Conservation (phyloP, 2,329 filamentous ascomycete species). For the Catunica adiposa region DNA sequence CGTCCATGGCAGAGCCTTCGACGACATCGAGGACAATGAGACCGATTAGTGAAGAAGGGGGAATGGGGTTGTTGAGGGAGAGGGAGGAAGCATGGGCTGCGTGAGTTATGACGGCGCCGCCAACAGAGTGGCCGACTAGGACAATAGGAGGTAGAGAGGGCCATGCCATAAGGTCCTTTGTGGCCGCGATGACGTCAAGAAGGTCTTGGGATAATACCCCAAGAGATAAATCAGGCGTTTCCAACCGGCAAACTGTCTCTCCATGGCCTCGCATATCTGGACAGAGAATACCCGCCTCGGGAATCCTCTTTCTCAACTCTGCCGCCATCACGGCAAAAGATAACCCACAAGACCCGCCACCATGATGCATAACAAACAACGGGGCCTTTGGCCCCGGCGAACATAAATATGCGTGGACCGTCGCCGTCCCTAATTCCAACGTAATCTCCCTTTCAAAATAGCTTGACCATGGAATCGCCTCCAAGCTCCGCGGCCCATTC, state of each 20-base stretch:
- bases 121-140: conserved; percentile 81
- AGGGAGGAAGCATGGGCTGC: conserved; percentile 47
- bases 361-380: conserved; percentile 86
- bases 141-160: conserved; percentile 53
- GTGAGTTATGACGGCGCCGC: conserved; percentile 79
- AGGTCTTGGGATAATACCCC: conserved; percentile 59
- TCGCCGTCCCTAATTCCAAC: conserved; percentile 34
- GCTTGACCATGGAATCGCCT: conserved; percentile 66
- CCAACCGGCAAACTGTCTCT: conserved; percentile 33
- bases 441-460: conserved; percentile 84
- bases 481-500: conserved; percentile 30
- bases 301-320: conserved; percentile 61
- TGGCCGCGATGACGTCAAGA: conserved; percentile 48
- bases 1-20: conserved; percentile 89
- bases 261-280: conserved; percentile 81
- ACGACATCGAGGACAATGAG: conserved; percentile 91
- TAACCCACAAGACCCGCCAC: conserved; percentile 80
- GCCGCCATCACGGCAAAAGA: conserved; percentile 72
- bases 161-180: conserved; percentile 57
- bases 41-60: conserved; percentile 57
- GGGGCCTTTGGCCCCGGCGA: conserved; percentile 61
- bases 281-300: conserved; percentile 67
- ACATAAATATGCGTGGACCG: conserved; percentile 71
- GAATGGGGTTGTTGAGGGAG: conserved; percentile 58
- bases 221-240: conserved; percentile 47